Base-by-base conservation (phyloP, 371 early-diverging fungal genomes). In the Mortierella sp. region DNA sequence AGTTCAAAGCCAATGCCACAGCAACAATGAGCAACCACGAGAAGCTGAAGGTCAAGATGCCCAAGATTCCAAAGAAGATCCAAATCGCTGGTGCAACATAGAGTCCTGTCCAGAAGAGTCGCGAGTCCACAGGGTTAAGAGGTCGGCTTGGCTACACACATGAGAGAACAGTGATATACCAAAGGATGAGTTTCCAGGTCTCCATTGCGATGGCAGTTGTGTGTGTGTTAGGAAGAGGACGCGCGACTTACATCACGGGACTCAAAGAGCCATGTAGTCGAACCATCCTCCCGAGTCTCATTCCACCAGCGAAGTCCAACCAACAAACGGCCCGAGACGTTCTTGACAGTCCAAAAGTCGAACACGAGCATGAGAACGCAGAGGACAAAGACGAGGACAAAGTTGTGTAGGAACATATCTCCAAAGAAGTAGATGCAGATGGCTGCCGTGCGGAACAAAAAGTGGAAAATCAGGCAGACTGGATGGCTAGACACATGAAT, bases 251-350 rank as follows among this genome's bases (percentile, higher is more conserved):
- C 96, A 78, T 90, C 91, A 46, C 92, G 87, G 51, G 92, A 91
- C 77, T 98, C 98, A 84, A 97, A 98, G 16, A 94, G 88, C 98
- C 98, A 98, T 57, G 85, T 88, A 55, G 92, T 94, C 5, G 93
- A 83, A 29, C 98, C 98, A 72, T 96, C 96, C 49, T 95, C 95
- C 56, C 87, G 86, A 60, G 96, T 94, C 79, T 96, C 95, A 81
- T 95, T 98, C 98, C 98, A 98, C 98, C 98, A 98, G 60, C 98
- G 88, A 50, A 97, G 81, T 4, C 98, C 98, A 6, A 98, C 98
- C 41, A 98, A 84, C 48, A 96, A 81, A 56, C 98, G 86, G 3
- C 98, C 98, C 17, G 97, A 92, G 22, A 98, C 92, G 67, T 98
- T 98, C 82, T 98, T 98, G 46, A 97, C 96, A 4, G 96, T 96